phyloP scores from a whole-genome alignment of 2,329 filamentous ascomycete species.

The Cytospora piceicola region DNA sequence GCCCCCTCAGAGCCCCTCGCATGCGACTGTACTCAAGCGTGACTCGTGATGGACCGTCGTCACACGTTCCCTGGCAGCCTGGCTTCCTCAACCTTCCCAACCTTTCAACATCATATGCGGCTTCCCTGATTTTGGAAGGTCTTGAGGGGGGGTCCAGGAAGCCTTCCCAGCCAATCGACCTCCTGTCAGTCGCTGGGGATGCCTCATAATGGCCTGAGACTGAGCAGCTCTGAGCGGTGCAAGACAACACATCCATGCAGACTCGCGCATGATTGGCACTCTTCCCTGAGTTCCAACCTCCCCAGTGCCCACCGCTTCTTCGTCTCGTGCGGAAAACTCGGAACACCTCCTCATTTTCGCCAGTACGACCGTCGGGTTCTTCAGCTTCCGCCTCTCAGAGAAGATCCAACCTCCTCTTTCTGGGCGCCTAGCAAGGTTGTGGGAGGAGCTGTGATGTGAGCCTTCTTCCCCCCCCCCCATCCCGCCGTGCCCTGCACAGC shows the following conservation, averaged over 20 bases:
- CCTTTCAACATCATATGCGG: conserved; percentile 31
- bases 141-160: conserved; percentile 45
- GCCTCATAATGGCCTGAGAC: conserved; percentile 18
- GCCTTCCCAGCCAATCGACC: conserved; percentile 50
- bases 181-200: conserved; percentile 10
- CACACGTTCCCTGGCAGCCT: conserved; percentile 29
- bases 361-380: background rate
- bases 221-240: conserved; percentile 42
- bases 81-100: no score
- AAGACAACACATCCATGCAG: conserved; percentile 49
- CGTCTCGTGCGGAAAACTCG: conserved; percentile 24
- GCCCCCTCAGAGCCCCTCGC: background rate
- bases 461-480: no score
- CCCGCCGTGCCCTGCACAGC: background rate
- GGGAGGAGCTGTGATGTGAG: background rate
- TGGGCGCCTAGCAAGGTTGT: background rate
- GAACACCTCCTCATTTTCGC: conserved; percentile 11
- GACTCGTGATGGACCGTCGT: conserved; percentile 34
- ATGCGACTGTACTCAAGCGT: background rate
- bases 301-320: conserved; percentile 18
- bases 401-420: background rate
- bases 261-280: conserved; percentile 23
- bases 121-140: conserved; percentile 46
- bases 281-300: background rate
- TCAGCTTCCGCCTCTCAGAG: background rate